Evolutionary conservation across 2,329 filamentous ascomycete species (phyloP).

Genomic region (Grosmannia huntii): DNA sequence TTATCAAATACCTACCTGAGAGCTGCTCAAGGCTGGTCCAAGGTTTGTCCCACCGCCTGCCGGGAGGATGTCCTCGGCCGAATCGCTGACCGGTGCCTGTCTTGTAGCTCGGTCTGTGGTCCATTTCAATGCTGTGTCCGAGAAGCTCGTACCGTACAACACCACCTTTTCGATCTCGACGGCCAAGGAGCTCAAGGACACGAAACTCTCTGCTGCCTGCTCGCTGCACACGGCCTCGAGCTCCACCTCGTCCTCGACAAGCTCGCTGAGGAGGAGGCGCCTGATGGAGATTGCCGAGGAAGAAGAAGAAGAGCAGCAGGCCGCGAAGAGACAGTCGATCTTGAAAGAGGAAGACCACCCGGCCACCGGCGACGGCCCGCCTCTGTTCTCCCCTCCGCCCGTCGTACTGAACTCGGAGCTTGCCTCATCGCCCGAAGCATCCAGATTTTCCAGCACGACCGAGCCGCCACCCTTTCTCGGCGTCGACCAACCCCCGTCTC

Average conservation of each 20-base stretch:
- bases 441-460: conserved; percentile 34
- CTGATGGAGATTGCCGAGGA: conserved; percentile 90
- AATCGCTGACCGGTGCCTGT: conserved; percentile 2
- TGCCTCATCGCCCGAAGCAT: conserved; percentile 35
- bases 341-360: conserved; percentile 31
- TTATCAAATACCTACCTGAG: conserved; percentile 87
- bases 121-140: conserved; percentile 54
- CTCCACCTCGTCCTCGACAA: conserved; percentile 74
- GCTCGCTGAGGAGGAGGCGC: conserved; percentile 62
- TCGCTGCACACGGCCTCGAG: conserved; percentile 78
- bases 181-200: conserved; percentile 73
- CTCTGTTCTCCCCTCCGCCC: conserved; percentile 20
- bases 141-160: conserved; percentile 74
- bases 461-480: conserved; percentile 42
- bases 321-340: conserved; percentile 45
- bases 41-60: conserved; percentile 44
- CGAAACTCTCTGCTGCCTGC: conserved; percentile 75
- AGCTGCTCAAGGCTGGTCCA: conserved; percentile 82
- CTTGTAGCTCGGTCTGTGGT: conserved; percentile 65
- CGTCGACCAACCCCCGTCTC: conserved; percentile 29
- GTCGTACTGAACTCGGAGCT: conserved; percentile 40
- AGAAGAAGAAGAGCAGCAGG: conserved; percentile 54
- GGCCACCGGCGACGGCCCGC: too few relatives aligned
- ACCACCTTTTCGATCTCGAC: conserved; percentile 65
- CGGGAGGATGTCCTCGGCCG: neutral